A percentile compares a stretch with the other conserved stretches of the same genome.
These are phyloP conservation scores for Eucommia ulmoides DNA, from an alignment of 257 asterid genomes.

Conservation along the genomic window DNA sequence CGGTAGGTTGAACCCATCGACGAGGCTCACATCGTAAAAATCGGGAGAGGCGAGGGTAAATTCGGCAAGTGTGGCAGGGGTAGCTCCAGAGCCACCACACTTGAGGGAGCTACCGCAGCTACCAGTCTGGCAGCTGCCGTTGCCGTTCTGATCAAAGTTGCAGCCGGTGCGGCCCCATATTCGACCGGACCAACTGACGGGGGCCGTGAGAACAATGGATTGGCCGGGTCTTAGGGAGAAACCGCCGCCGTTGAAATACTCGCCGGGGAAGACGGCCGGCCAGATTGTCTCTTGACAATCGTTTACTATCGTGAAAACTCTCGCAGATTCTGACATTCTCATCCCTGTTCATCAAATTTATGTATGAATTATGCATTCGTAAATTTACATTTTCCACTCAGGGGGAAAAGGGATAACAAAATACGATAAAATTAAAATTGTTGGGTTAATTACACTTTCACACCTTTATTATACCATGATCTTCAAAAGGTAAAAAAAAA, in stretches of 20 bases:
- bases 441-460: too few species aligned
- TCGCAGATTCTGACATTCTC: constrained; percentile 30
- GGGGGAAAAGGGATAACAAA: too few species aligned
- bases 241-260: constrained; percentile 66
- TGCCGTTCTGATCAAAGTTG: constrained; percentile 60
- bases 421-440: too few species aligned
- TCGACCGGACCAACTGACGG: constrained; percentile 66
- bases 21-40: constrained; percentile 90
- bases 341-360: constrained; percentile 22
- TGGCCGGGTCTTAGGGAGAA: constrained; percentile 53
- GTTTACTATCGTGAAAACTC: constrained; percentile 69
- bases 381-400: neutral
- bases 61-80: constrained; percentile 86
- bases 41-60: constrained; percentile 52
- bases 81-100: constrained; percentile 50
- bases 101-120: constrained; percentile 55
- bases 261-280: constrained; percentile 81
- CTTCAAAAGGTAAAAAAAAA: neutral
- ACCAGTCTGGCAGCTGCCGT: constrained; percentile 71
- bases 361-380: neutral
- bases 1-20: too few species aligned
- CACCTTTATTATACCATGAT: neutral
- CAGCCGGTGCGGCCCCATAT: constrained; percentile 93
- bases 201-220: constrained; percentile 49
- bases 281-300: constrained; percentile 74